phyloP scores from a whole-genome alignment of 2,329 filamentous ascomycete genomes.

The Fusarium coffeatum region DNA sequence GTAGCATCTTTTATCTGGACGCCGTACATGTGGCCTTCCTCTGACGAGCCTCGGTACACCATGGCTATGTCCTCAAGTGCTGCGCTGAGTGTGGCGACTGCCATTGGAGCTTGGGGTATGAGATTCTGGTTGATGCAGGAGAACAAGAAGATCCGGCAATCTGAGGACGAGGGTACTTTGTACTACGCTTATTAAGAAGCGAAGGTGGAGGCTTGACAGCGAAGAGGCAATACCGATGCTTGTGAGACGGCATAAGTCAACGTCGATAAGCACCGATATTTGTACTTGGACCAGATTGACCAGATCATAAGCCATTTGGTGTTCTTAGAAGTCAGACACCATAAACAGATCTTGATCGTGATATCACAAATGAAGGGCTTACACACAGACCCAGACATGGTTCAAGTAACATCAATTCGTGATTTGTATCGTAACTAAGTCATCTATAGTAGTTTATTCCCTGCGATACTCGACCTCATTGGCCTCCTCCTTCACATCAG shows the following conservation, averaged over 20 bases:
- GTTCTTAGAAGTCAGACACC: too few species aligned
- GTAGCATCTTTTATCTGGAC: constrained; percentile 29
- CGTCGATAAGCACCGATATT: too few species aligned
- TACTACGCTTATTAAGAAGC: constrained; percentile 47
- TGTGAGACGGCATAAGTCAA: background rate
- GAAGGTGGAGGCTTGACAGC: too few species aligned
- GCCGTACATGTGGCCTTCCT: constrained; percentile 30
- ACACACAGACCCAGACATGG: too few species aligned
- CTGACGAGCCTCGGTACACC: constrained; percentile 24
- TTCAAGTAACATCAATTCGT: background rate
- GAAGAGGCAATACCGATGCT: background rate
- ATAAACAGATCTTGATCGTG: too few species aligned
- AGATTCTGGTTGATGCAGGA: constrained; percentile 49
- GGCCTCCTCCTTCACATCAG: constrained; percentile 13
- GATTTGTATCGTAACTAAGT: too few species aligned
- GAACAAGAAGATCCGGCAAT: constrained; percentile 50
- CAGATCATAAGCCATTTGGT: too few species aligned
- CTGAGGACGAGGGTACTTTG: constrained; percentile 39
- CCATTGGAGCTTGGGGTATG: constrained; percentile 54
- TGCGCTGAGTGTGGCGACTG: constrained; percentile 49
- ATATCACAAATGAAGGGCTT: too few species aligned
- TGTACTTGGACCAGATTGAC: too few species aligned
- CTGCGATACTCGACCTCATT: background rate
- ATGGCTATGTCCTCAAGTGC: constrained; percentile 38
- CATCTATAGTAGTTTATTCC: background rate